Conservation (phyloP, 202 grass and related monocot genomes). For the Setaria italica region DNA sequence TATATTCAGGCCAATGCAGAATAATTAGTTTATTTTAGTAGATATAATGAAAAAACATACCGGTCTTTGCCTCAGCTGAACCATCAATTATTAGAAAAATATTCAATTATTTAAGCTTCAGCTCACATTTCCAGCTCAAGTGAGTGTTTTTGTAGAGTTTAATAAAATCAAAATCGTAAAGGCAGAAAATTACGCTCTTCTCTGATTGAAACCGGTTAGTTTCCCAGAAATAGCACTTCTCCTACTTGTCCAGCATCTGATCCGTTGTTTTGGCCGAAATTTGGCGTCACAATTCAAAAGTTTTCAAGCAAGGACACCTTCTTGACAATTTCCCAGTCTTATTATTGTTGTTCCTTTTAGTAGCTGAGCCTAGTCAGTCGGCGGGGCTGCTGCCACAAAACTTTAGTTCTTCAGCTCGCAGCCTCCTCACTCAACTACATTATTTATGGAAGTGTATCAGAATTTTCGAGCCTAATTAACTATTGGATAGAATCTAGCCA, state of each 20-base stretch:
- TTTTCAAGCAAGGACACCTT: slow-evolving; percentile 5
- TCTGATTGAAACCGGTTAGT: background rate
- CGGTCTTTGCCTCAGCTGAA: background rate
- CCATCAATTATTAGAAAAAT: background rate
- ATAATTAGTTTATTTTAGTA: background rate
- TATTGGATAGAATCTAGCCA: background rate
- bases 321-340: slow-evolving; percentile 14
- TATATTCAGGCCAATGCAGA: background rate
- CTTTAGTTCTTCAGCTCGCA: background rate
- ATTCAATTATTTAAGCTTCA: no score
- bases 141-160: background rate
- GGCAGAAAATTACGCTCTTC: background rate
- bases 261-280: background rate
- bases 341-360: background rate
- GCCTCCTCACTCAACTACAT: background rate
- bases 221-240: background rate
- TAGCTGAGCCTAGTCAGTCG: background rate
- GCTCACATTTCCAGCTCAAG: no score
- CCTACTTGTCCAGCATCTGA: background rate
- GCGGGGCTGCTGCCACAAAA: background rate
- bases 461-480: background rate
- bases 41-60: no score
- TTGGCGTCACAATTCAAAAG: background rate
- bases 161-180: background rate
- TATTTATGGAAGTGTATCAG: background rate